Base-by-base conservation (phyloP, 2,329 filamentous ascomycete species). In the Alternaria tenuissima region DNA sequence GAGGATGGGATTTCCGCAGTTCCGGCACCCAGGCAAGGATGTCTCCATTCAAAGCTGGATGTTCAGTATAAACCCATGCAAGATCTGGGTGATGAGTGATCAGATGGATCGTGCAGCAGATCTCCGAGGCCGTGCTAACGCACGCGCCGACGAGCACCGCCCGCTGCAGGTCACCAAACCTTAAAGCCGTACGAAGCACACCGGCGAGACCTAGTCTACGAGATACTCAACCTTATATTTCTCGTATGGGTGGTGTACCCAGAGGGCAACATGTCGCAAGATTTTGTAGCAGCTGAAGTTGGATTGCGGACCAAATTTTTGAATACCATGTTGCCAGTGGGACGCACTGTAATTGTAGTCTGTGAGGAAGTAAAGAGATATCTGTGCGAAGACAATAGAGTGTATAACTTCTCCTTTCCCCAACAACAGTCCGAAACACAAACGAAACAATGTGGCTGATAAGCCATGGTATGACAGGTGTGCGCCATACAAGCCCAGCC, bases 391-490 rank as follows among this genome's bases (percentile, higher is more conserved):
- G 32, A 49, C 14, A 32, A 49, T 22, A 28, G 14, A 48, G n/a
- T 24, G 28, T 39, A 26, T 26, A 20, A 8, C 32, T 16, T 24
- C 24, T 48, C 12, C 16, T 30, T 18, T 8, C 18, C 43, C n/a
- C 24, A 26, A 7, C 24, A 26, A 26, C 24, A 26, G 16, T n/a
- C n/a, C n/a, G 41, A 44, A 57, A 43, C 39, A 57, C 46, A 43
- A 43, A 57, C 14, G 46, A 57, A 52, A 52, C 26, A 28, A 57
- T 44, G 28, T 42, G 36, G 54, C 36, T 39, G n/a, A 18, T 28
- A 52, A 20, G 28, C 52, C 52, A 18, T 42, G 34, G 16, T 26
- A 43, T 32, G 38, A 42, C 51, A 53, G 51, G 39, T 43, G 38
- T 32, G 22, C 38, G 38, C 51, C 39, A 43, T 53, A 30, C 26